These are phyloP conservation scores for Colletotrichum simmondsii DNA, from an alignment of 2,329 filamentous ascomycete species.

Conservation along the genomic window DNA sequence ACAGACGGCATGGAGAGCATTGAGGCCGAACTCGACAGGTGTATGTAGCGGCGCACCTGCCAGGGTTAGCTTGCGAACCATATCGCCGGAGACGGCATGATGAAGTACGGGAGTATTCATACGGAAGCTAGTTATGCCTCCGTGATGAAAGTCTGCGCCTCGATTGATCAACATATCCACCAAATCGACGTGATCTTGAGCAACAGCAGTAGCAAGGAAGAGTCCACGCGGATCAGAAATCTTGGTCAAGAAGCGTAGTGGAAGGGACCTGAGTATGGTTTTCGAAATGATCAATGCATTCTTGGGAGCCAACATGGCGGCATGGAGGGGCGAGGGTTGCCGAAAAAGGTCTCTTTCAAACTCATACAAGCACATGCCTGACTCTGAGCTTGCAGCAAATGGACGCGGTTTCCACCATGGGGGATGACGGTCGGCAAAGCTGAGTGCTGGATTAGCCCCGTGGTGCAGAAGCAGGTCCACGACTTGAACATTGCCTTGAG, in stretches of 20 bases:
- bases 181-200: neutral
- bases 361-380: neutral
- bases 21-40: constrained; percentile 1
- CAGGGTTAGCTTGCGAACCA: constrained; percentile 7
- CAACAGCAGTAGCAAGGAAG: constrained; percentile 13
- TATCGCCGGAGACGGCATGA: constrained; percentile 1
- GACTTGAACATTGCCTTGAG: neutral
- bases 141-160: constrained; percentile 2
- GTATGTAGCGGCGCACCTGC: neutral
- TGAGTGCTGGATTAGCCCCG: neutral
- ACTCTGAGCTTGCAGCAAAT: neutral
- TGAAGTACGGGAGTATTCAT: neutral
- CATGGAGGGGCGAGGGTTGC: neutral
- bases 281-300: neutral
- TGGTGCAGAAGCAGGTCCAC: neutral
- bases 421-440: neutral
- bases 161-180: neutral
- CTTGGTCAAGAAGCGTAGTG: neutral
- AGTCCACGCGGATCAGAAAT: neutral
- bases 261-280: neutral
- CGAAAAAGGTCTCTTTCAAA: neutral
- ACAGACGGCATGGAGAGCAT: constrained; percentile 21
- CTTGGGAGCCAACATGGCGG: neutral
- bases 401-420: neutral
- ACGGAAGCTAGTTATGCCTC: neutral